Evolutionary conservation across 306 rosid species (phyloP), one percentile per base, ranked within the genome.

Genomic region (Dalbergia cultrata): DNA sequence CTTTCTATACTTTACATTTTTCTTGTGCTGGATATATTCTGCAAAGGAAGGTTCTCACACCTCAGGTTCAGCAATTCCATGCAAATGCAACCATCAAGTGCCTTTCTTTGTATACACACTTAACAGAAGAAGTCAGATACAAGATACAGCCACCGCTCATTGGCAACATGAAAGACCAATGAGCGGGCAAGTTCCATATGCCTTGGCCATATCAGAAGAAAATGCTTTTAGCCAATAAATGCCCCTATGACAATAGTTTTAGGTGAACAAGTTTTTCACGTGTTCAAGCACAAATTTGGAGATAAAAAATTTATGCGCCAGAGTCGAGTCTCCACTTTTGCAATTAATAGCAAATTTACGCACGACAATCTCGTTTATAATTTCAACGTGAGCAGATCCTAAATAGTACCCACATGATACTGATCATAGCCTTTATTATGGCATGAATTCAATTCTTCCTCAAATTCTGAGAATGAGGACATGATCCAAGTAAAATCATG

Each of bases 111-210:
- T 68, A 81, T 72, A 34, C 65, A 63, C 43, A 39, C 72, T 68
- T 67, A 81, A 84, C 84, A 85, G 85, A 88, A 69, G 86, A 73
- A 85, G 70, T 52, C 22, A 70, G 37, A 50, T 19, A 18, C 33
- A 64, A 77, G 67, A 45, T 26, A 57, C 19, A 52, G 17, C n/a
- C 26, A 17, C 17, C 5, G 41, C 41, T 37, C 53, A 37, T 31
- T 3, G 35, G 53, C 19, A 53, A 54, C 11, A 71, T 56, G 53
- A 74, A 66, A 31, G 9, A 16, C 79, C 79, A 44, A 54, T 26
- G 12, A 76, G 70, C 72, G 67, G 49, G 13, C 13, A 19, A 44
- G 18, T 70, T 69, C 45, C 72, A 56, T 74, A 11, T 54, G 5
- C 14, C 18, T 44, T 31, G 16, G 47, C 74, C 50, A 31, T 11